Base-by-base conservation (phyloP, 352 stramenopile species). In the Aphanomyces astaci region DNA sequence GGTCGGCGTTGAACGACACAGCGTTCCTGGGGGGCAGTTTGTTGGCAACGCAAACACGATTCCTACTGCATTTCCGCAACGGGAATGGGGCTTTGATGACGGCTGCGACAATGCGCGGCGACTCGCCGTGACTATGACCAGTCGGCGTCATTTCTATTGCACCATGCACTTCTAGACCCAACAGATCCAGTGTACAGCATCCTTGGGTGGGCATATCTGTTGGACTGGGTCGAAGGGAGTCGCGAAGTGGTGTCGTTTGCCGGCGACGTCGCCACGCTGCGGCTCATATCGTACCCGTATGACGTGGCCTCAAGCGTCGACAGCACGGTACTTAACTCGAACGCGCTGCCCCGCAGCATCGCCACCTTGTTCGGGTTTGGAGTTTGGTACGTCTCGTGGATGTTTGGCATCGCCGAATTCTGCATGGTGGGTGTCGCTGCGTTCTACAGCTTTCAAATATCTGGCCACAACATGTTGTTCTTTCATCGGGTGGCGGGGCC, bases 211-310 rank as follows among this genome's bases (percentile, higher is more conserved):
- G 11, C 5, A 2, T 27, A 11, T 2, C 3, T 66, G 4, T 32
- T 53, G 27, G 33, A 66, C 33, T 66, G 59, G 59, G 59, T 56
- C 2, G 19, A 52, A 54, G 59, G 59, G 2, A 33, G 3, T 7
- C 40, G 59, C 10, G 59, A 66, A 53, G 59, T 66, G 3, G 59
- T 66, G 25, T 66, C 59, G 25, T 66, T 66, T 53, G n/a, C 48
- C 17, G 59, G 59, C 17, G 59, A 66, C 33, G 10, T 13, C 31
- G 15, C 11, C 2, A 66, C 59, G 5, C 3, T 52, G 2, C 5
- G 7, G 27, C 30, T 66, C 2, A 2, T 66, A 4, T 66, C 59
- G 30, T 27, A 54, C 25, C 30, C 32, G 40, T 66, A 66, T 36
- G 28, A 3, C 11, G 33, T 15, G n/a, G n/a, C n/a, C n/a, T n/a